Conservation (phyloP, 2,329 filamentous ascomycete species). For the Pyricularia grisea region DNA sequence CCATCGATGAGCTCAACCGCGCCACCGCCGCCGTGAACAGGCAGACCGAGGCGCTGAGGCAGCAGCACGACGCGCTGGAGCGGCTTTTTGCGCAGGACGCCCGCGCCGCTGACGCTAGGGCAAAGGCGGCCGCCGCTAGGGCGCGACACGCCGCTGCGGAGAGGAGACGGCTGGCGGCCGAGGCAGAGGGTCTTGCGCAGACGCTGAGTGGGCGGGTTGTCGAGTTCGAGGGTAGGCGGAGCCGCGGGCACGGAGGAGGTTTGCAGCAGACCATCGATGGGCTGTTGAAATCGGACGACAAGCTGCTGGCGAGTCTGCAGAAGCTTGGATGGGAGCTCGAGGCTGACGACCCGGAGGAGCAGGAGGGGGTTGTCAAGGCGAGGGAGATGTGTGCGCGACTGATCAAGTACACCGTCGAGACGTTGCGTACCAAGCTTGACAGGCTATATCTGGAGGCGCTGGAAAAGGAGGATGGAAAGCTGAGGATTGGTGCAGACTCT, state of each 20-base stretch:
- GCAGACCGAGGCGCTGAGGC: conserved; percentile 51
- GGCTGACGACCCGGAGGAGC: conserved; percentile 39
- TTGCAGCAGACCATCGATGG: conserved; percentile 39
- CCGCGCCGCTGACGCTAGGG: conserved; percentile 22
- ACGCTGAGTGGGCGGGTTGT: conserved; percentile 33
- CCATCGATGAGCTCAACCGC: conserved; percentile 52
- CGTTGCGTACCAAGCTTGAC: conserved; percentile 43
- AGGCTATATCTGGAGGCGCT: conserved; percentile 43
- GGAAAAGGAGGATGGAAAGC: conserved; percentile 8
- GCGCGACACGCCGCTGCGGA: conserved; percentile 28
- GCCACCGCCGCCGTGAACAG: conserved; percentile 56
- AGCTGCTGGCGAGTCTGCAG: conserved; percentile 53
- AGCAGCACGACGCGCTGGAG: conserved; percentile 52
- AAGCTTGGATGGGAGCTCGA: conserved; percentile 55
- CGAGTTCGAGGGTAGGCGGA: conserved; percentile 35
- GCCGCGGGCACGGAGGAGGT: conserved; percentile 24
- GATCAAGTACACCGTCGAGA: conserved; percentile 48
- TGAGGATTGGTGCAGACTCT: background rate
- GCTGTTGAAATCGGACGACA: conserved; percentile 53
- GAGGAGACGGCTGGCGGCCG: conserved; percentile 28
- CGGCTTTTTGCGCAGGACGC: conserved; percentile 36
- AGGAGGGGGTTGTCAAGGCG: conserved; percentile 43
- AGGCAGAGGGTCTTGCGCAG: conserved; percentile 40
- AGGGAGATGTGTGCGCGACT: conserved; percentile 49
- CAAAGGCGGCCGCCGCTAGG: conserved; percentile 22